Base-by-base conservation (phyloP, 2,329 filamentous ascomycete genomes). In the Beauveria brongniartii region DNA sequence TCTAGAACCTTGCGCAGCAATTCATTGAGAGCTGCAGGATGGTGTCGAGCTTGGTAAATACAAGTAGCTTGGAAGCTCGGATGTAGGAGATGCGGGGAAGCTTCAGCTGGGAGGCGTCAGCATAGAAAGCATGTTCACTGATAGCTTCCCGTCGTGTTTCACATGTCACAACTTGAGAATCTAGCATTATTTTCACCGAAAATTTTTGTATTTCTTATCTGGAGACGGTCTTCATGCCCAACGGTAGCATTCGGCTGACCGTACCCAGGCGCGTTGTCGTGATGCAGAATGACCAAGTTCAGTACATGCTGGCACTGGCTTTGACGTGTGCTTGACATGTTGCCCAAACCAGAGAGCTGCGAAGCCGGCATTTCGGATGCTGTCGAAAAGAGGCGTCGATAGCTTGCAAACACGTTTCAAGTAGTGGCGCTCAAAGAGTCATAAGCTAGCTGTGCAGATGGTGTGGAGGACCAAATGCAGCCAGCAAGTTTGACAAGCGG, bases 71-170 rank as follows among this genome's bases (percentile, higher is more conserved):
- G 34, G 34, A 37, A 37, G 34, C 34, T 37, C 34, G 34, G 34
- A 37, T 37, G 34, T 37, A 5, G 34, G 12, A 58, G 55, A 58
- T 58, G 55, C 55, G 55, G 55, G 55, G 55, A 51, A 51, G 55
- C 55, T 58, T 50, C 55, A 41, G 46, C 34, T 24, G 22, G 34
- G 28, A 57, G 46, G 44, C 34, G 44, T 43, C 34, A 43, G 55
- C 46, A 43, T 34, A 18, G 51, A 8, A 22, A 43, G 24, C 34
- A 28, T 57, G 4, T 16, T n/a, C 34, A 37, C 34, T 37, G 34
- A 37, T 51, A 43, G 55, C 47, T 58, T 34, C 18, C 43, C 18
- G 55, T 58, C 55, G 44, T 34, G 30, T 57, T 50, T 57, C 55
- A 57, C 55, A 50, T 57, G 44, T 22, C 20, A 28, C 6, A 43